phyloP scores from a whole-genome alignment of 208 protist genomes.

The Borovskyia barvae region DNA sequence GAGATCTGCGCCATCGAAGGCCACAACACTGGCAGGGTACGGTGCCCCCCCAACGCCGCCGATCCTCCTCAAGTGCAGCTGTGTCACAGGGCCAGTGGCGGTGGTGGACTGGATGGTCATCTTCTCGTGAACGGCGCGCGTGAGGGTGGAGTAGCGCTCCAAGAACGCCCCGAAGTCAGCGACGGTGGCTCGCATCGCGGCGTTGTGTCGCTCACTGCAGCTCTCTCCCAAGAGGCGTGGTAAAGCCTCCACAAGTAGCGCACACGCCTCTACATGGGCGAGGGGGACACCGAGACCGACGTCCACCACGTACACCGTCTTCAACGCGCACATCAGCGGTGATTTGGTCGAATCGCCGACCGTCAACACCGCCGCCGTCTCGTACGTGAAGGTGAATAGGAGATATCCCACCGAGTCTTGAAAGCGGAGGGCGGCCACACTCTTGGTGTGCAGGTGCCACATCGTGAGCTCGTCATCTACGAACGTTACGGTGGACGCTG shows the following conservation, averaged over 20 bases:
- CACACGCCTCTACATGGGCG: conserved; percentile 45
- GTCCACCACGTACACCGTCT: conserved; percentile 35
- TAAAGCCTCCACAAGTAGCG: conserved; percentile 35
- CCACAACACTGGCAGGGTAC: conserved; percentile 50
- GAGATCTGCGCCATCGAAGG: conserved; percentile 56
- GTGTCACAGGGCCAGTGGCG: conserved; percentile 49
- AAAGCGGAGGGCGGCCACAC: conserved; percentile 44
- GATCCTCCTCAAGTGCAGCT: conserved; percentile 64
- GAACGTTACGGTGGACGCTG: conserved; percentile 1
- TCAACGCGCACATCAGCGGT: conserved; percentile 23
- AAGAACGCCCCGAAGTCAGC: conserved; percentile 68
- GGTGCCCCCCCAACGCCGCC: conserved; percentile 58
- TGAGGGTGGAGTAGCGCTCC: conserved; percentile 67
- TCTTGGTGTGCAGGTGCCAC: conserved; percentile 12
- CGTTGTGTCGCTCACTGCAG: conserved; percentile 55
- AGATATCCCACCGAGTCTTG: conserved; percentile 66
- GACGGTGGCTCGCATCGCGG: conserved; percentile 59
- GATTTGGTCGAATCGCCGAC: background rate
- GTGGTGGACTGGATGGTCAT: conserved; percentile 63
- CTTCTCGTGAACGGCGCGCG: conserved; percentile 38
- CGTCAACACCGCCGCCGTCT: background rate
- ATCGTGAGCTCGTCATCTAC: conserved; percentile 7
- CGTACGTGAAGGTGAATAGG: conserved; percentile 34
- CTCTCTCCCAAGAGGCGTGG: conserved; percentile 41
- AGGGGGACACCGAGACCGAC: conserved; percentile 71